Conservation (phyloP, 2,329 filamentous ascomycete species). For the Ophiostoma piceae region DNA sequence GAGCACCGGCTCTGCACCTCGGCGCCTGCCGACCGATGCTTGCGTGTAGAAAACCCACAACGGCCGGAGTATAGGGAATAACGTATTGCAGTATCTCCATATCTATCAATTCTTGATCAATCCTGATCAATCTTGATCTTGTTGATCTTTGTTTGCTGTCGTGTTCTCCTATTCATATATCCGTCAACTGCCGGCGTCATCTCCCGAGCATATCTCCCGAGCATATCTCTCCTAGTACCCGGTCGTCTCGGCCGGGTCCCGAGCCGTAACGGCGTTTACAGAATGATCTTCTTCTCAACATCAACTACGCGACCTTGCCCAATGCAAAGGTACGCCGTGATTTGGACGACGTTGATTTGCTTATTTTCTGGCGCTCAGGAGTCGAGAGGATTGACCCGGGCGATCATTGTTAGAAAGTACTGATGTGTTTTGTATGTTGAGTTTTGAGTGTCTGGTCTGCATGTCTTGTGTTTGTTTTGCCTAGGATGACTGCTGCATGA, state of each 20-base stretch:
- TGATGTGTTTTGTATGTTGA: background rate
- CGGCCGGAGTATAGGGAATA: too few species aligned
- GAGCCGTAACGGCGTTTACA: background rate
- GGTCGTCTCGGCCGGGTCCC: background rate
- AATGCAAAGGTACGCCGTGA: background rate
- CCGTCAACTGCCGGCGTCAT: background rate
- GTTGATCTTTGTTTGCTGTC: background rate
- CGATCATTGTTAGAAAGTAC: too few species aligned
- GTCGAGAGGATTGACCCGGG: too few species aligned
- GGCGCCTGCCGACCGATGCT: too few species aligned
- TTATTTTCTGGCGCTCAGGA: too few species aligned
- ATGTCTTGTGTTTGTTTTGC: background rate
- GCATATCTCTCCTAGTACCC: too few species aligned
- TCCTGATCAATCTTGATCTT: background rate
- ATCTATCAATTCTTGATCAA: too few species aligned
- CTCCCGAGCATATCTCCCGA: background rate
- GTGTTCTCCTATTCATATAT: background rate
- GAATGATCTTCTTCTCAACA: too few species aligned
- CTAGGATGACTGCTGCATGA: background rate
- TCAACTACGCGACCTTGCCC: background rate
- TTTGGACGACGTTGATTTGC: background rate
- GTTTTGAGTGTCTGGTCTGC: background rate
- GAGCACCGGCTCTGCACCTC: too few species aligned
- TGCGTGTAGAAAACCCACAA: too few species aligned
- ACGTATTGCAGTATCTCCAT: too few species aligned